phyloP scores from a whole-genome alignment of 192 early-diverging fungal species.

The Gigaspora rosea region DNA sequence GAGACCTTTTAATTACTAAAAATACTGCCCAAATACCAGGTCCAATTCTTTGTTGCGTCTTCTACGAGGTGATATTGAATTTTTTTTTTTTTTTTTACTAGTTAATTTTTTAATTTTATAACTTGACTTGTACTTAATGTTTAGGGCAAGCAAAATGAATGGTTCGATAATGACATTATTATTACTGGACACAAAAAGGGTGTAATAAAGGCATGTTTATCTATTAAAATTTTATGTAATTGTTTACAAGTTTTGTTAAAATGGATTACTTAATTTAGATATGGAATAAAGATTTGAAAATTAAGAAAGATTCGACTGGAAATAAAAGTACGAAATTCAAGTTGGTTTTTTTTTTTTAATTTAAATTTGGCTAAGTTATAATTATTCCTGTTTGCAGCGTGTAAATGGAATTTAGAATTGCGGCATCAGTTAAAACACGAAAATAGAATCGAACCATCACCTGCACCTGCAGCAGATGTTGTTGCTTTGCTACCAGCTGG shows the following conservation, averaged over 20 bases:
- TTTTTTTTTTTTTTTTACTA: background rate
- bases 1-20: conserved; percentile 59
- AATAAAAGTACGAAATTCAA: background rate
- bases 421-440: conserved; percentile 17
- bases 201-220: conserved; percentile 47
- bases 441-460: background rate
- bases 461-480: background rate
- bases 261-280: background rate
- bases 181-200: conserved; percentile 63
- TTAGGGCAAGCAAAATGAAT: conserved; percentile 48
- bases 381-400: background rate
- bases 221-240: background rate
- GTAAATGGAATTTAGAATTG: conserved; percentile 23
- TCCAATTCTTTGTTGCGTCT: conserved; percentile 53
- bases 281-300: conserved; percentile 7
- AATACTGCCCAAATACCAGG: conserved; percentile 50
- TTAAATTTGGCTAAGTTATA: background rate
- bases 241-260: background rate
- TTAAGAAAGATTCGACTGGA: too few relatives aligned
- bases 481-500: conserved; percentile 14
- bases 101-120: background rate
- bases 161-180: conserved; percentile 50
- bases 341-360: too few relatives aligned
- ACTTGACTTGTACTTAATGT: background rate
- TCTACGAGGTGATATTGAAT: conserved; percentile 51